Conservation (phyloP, 495 filamentous ascomycete genomes). For the Aspergillus sclerotioniger region DNA sequence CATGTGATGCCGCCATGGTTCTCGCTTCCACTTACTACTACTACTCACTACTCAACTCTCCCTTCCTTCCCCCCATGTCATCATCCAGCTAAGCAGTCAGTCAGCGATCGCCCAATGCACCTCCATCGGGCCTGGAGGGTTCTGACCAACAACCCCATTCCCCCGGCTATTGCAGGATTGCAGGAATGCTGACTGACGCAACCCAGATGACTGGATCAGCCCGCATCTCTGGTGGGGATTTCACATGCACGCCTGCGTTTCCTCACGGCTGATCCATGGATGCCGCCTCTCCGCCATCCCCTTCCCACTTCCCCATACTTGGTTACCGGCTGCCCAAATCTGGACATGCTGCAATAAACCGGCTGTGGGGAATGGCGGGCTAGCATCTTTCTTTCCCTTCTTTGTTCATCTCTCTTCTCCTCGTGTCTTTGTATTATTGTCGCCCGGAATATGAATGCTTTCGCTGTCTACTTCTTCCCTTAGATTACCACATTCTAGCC, state of each 20-base stretch:
- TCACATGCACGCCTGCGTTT: constrained; percentile 32
- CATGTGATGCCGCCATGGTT: constrained; percentile 24
- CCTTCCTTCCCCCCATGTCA: background rate
- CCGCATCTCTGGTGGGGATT: constrained; percentile 20
- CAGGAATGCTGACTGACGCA: background rate
- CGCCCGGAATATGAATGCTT: background rate
- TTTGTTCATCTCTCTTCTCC: background rate
- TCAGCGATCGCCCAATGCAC: background rate
- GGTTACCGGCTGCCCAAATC: background rate
- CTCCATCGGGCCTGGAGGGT: background rate
- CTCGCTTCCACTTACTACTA: no score
- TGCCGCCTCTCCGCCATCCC: background rate
- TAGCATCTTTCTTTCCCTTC: background rate
- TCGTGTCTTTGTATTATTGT: background rate
- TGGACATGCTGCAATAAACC: no score
- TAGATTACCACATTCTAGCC: no score
- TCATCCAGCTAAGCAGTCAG: background rate
- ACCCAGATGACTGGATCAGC: background rate
- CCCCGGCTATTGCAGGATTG: background rate
- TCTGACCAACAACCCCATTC: background rate
- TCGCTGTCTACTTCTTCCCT: background rate
- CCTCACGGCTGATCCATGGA: constrained; percentile 19
- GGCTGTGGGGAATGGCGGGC: no score
- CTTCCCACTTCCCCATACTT: background rate
- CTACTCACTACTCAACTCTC: no score